Evolutionary conservation across 345 rosid species (phyloP).

Genomic region (Rubroshorea leprosula): DNA sequence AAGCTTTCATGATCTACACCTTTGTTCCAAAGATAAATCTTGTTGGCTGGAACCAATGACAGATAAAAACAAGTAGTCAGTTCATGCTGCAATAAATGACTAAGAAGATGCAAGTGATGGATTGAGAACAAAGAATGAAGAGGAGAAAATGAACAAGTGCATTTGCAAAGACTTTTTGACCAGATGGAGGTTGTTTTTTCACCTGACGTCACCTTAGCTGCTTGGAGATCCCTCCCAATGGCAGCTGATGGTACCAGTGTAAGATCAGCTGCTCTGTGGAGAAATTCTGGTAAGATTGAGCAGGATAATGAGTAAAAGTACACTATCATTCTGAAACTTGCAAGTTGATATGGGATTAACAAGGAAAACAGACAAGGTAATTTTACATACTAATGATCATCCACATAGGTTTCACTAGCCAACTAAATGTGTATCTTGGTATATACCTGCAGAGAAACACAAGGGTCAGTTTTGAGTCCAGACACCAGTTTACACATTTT

Average conservation of each 20-base stretch:
- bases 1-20: constrained; percentile 97
- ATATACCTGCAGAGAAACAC: constrained; percentile 59
- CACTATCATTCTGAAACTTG: background rate
- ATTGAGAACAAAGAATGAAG: background rate
- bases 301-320: constrained; percentile 1
- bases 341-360: background rate
- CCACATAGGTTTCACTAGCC: constrained; percentile 99
- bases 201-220: constrained; percentile 90
- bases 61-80: constrained; percentile 15
- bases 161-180: background rate
- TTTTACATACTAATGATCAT: constrained; percentile 68
- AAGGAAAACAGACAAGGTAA: background rate
- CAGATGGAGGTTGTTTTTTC: constrained; percentile 3
- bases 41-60: constrained; percentile 51
- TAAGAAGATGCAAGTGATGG: background rate
- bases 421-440: constrained; percentile 94
- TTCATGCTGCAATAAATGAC: constrained; percentile 3
- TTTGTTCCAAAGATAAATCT: constrained; percentile 95
- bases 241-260: constrained; percentile 96
- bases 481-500: background rate
- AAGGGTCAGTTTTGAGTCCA: constrained; percentile 15
- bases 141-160: background rate
- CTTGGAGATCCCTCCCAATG: constrained; percentile 76
- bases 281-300: constrained; percentile 58
- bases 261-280: constrained; percentile 97